Evolutionary conservation across 345 rosid genomes (phyloP), one percentile per base, ranked within the genome.

Genomic region (Euphorbia peplus): DNA sequence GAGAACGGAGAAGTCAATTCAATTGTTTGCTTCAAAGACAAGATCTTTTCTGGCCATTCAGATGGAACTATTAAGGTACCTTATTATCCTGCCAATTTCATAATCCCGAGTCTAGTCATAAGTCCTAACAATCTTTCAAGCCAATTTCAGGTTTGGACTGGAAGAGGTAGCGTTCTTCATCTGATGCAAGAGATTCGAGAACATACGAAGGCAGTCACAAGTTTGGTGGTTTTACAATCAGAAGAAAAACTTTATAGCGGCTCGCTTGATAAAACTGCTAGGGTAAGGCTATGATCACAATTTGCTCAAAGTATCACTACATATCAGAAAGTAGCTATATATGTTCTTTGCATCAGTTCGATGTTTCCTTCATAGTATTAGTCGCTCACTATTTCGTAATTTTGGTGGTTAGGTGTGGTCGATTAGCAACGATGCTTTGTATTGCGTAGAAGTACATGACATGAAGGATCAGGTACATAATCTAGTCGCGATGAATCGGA

Each of bases 61-160:
- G 90, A 88, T 78, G 93, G 93, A 76, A 86, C 86, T 14, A 84
- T 88, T 60, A 88, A 88, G 84, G 93, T 85, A 69, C 42, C 0
- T 42, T 50, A 68, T 42, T 50, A 68, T 15, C 10, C 10, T 47
- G 29, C 30, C 29, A 59, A 8, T 24, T 26, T 39, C 32, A 30
- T n/a, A 53, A 32, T 30, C 50, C 73, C 65, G 62, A 50, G 51
- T 48, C 63, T 70, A 12, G 41, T n/a, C n/a, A n/a, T n/a, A n/a
- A n/a, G n/a, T n/a, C n/a, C n/a, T 47, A 8, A 54, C 62, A 28
- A 60, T 63, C 32, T 32, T 41, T 75, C 28, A 3, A 22, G 7
- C 42, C 32, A 53, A 63, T 21, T 30, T 55, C 55, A 88, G 93
- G 89, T 86, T 60, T 88, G 93, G 93, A 83, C 88, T 1, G 84